Conservation (phyloP, 148 eudicot species). For the Arctostaphylos glauca region DNA sequence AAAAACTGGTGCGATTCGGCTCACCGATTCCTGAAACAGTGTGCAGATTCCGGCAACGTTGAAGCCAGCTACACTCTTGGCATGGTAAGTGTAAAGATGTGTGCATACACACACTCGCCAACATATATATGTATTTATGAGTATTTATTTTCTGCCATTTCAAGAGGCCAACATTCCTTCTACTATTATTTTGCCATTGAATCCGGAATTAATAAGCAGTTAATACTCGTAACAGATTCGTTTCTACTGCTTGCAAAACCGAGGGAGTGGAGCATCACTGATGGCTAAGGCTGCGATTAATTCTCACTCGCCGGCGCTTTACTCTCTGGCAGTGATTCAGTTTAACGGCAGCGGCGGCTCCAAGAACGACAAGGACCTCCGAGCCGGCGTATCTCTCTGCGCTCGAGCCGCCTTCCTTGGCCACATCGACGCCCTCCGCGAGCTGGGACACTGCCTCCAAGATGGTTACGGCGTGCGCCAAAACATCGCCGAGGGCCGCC, state of each 20-base stretch:
- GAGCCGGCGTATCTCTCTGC: conserved; percentile 88
- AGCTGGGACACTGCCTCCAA: conserved; percentile 93
- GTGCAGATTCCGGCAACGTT: conserved; percentile 69
- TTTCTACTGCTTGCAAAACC: conserved; percentile 42
- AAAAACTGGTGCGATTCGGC: conserved; percentile 67
- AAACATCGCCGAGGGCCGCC: conserved; percentile 75
- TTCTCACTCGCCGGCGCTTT: conserved; percentile 47
- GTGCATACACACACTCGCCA: not conserved
- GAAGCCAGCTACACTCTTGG: conserved; percentile 87
- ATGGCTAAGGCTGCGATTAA: conserved; percentile 56
- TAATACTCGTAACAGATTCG: conserved; percentile 36
- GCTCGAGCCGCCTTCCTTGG: conserved; percentile 91
- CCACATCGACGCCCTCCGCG: conserved; percentile 86
- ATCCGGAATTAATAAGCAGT: not conserved
- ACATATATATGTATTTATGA: not conserved
- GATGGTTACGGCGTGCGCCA: conserved; percentile 97
- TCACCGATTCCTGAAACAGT: conserved; percentile 62
- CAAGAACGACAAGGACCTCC: conserved; percentile 55
- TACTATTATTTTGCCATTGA: not conserved
- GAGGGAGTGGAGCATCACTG: conserved; percentile 43
- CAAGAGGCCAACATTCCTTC: not conserved
- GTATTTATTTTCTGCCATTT: not conserved
- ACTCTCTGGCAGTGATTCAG: conserved; percentile 51
- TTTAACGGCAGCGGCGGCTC: conserved; percentile 54
- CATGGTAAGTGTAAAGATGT: conserved; percentile 52